Evolutionary conservation across 1,284 basidiomycete genomes (phyloP), one percentile per base, ranked within the genome.

Genomic region (Melanopsichium pennsylvanicum): DNA sequence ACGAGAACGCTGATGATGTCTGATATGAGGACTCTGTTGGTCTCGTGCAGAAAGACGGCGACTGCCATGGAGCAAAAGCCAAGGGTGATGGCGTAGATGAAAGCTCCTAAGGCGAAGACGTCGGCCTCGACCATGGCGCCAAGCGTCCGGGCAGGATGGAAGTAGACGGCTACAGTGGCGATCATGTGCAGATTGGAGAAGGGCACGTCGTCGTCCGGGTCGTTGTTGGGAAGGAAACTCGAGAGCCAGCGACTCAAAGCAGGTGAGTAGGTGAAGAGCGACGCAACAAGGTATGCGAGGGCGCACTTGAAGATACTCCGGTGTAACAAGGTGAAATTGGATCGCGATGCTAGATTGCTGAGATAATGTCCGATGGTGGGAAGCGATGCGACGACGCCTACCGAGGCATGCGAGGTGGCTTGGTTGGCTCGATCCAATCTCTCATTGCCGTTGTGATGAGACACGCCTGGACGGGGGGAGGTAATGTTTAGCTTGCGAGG

Each of bases 71-170:
- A 90, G 10, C 88, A 84, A 25, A 93, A 83, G 39, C 87, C 88
- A n/a, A 94, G 86, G 47, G 89, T 83, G 0, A 88, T 83, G 8
- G 91, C 85, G 75, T 89, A 93, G 1, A 88, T 46, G 15, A 91
- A 84, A 0, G 89, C 90, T 56, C 88, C 84, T 29, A 90, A 67
- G 72, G 90, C 92, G 81, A 86, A 93, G 12, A 89, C 80, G 78
- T 93, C 88, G 8, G 92, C 90, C 81, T 94, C 91, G 33, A 95
- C 82, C 94, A 97, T 97, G 3, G 86, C 89, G 11, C 93, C 93
- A 12, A 90, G 83, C 0, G 92, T 92, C 75, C 93, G 93, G 58
- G 83, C 83, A 0, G 84, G 84, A 43, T 84, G 83, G 56, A 83
- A 85, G 76, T 70, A 73, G 83, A 85, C 83, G 85, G 89, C 82